Conservation (phyloP, 306 rosid genomes). For the Gleditsia sinensis region DNA sequence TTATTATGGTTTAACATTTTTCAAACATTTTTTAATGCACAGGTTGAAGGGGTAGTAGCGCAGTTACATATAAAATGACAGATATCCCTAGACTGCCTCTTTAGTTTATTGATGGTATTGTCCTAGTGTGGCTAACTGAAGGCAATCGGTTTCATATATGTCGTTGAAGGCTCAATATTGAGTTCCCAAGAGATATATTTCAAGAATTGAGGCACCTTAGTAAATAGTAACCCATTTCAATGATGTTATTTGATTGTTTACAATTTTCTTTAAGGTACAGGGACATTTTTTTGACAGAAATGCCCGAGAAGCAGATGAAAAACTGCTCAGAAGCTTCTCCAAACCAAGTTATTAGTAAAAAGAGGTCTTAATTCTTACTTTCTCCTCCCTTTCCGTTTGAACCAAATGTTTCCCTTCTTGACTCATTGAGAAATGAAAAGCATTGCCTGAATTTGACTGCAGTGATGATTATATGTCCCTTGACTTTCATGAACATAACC, state of each 20-base stretch:
- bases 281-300: slow-evolving; percentile 38
- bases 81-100: too few relatives aligned
- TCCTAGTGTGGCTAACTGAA: background rate
- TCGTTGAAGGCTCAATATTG: background rate
- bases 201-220: background rate
- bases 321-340: slow-evolving; percentile 37
- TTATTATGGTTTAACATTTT: too few relatives aligned
- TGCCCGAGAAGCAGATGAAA: slow-evolving; percentile 49
- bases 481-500: slow-evolving; percentile 41
- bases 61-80: too few relatives aligned
- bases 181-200: background rate
- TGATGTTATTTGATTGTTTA: background rate
- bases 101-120: background rate
- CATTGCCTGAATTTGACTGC: slow-evolving; percentile 21
- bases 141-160: background rate
- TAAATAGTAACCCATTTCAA: background rate
- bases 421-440: slow-evolving; percentile 13
- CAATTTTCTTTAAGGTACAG: slow-evolving; percentile 12
- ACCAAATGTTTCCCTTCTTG: background rate
- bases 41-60: too few relatives aligned
- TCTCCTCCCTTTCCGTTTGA: background rate
- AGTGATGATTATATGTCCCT: slow-evolving; percentile 36
- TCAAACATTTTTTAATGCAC: too few relatives aligned
- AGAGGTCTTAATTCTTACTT: background rate
- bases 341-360: slow-evolving; percentile 30